Conservation (phyloP, 1,284 basidiomycete species). For the Papiliotrema fonsecae region DNA sequence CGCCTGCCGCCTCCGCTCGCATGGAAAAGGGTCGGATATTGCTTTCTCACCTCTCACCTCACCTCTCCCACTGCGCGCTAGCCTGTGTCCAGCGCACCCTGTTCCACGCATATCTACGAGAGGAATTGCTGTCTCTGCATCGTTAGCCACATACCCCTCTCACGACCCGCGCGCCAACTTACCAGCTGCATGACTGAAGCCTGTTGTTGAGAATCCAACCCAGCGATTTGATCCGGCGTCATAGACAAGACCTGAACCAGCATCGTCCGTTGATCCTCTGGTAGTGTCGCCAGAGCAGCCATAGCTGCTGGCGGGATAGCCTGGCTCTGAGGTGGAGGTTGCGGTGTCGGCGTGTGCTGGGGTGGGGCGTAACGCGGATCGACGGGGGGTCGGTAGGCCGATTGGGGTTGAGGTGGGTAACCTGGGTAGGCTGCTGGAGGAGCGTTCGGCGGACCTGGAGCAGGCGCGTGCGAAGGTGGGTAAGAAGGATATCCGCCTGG, state of each 20-base stretch:
- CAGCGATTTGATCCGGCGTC: conserved; percentile 80
- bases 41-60: no score
- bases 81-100: no score
- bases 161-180: conserved; percentile 36
- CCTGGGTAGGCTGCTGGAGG: neutral
- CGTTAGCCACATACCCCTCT: neutral
- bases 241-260: conserved; percentile 79
- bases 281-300: conserved; percentile 37
- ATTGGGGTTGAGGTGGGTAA: neutral
- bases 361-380: neutral
- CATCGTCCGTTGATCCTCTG: conserved; percentile 54
- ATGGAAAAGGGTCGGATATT: no score
- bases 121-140: conserved; percentile 42
- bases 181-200: conserved; percentile 82
- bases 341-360: conserved; percentile 18
- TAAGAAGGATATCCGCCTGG: neutral
- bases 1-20: no score
- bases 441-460: neutral
- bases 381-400: neutral
- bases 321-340: conserved; percentile 24
- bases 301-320: conserved; percentile 35
- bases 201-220: conserved; percentile 73
- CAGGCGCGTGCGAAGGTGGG: neutral
- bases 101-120: no score
- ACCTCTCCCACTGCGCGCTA: no score